phyloP scores from a whole-genome alignment of 306 rosid genomes.

The Cucurbita ficifolia region DNA sequence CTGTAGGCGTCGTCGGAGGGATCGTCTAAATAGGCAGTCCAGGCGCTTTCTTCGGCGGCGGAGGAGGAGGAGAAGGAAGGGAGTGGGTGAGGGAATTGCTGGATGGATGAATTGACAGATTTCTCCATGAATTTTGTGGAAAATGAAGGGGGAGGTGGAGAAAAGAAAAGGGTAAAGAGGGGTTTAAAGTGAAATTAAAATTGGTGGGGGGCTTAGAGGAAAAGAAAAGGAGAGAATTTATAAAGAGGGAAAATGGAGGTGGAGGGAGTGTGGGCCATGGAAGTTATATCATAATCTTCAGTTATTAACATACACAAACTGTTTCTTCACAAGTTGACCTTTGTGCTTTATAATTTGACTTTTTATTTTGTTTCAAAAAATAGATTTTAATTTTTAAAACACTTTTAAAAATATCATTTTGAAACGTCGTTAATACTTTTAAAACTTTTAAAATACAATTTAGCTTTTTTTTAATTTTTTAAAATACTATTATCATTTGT shows the following conservation, averaged over 20 bases:
- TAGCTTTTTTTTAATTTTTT: no score
- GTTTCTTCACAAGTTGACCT: no score
- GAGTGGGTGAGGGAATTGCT: slow-evolving; percentile 2
- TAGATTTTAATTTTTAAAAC: no score
- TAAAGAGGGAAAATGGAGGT: neutral
- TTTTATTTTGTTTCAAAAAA: no score
- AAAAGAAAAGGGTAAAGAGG: neutral
- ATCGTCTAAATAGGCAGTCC: slow-evolving; percentile 81
- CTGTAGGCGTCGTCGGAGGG: slow-evolving; percentile 27
- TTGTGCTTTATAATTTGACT: no score
- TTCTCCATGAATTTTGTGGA: slow-evolving; percentile 20
- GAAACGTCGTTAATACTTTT: no score
- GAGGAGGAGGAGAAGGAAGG: neutral
- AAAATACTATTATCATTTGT: no score
- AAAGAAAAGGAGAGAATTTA: neutral
- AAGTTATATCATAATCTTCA: neutral
- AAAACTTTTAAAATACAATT: no score
- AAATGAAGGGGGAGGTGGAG: neutral
- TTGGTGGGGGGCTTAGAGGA: neutral
- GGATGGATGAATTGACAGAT: slow-evolving; percentile 29
- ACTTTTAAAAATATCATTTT: no score
- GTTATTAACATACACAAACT: neutral
- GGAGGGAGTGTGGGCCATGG: neutral
- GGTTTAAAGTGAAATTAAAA: neutral
- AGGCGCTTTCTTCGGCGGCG: slow-evolving; percentile 56